Evolutionary conservation across 108 stramenopile species (phyloP).

Genomic region (Nitzschia putrida): DNA sequence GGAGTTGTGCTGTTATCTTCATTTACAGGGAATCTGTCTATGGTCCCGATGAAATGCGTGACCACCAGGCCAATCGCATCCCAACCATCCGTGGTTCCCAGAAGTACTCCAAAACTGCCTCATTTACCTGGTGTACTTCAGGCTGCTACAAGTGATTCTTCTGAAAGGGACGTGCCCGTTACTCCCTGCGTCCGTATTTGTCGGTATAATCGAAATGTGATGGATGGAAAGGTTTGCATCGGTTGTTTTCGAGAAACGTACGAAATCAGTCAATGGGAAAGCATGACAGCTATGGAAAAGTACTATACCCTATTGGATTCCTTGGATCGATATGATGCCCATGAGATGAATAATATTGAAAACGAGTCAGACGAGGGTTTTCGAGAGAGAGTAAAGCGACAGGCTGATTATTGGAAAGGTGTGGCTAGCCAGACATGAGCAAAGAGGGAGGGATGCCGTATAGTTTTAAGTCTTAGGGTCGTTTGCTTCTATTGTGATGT

Average conservation of each 20-base stretch:
- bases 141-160: no score
- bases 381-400: background rate
- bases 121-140: no score
- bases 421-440: background rate
- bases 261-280: constrained; percentile 61
- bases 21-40: no score
- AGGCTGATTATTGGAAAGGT: constrained; percentile 16
- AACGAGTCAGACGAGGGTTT: background rate
- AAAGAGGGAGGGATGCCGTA: no score
- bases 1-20: no score
- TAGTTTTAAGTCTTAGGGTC: no score
- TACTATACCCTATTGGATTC: constrained; percentile 53
- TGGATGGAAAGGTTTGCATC: constrained; percentile 66
- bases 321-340: constrained; percentile 41
- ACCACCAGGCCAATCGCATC: no score
- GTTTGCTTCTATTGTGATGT: no score
- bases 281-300: constrained; percentile 55
- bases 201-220: constrained; percentile 65
- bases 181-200: constrained; percentile 74
- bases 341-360: background rate
- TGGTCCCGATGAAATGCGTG: no score
- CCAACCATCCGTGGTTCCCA: no score
- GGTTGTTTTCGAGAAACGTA: constrained; percentile 75
- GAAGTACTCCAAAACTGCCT: no score
- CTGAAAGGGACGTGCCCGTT: background rate